Conservation (phyloP, 306 rosid genomes). For the Mimosa bimucronata region DNA sequence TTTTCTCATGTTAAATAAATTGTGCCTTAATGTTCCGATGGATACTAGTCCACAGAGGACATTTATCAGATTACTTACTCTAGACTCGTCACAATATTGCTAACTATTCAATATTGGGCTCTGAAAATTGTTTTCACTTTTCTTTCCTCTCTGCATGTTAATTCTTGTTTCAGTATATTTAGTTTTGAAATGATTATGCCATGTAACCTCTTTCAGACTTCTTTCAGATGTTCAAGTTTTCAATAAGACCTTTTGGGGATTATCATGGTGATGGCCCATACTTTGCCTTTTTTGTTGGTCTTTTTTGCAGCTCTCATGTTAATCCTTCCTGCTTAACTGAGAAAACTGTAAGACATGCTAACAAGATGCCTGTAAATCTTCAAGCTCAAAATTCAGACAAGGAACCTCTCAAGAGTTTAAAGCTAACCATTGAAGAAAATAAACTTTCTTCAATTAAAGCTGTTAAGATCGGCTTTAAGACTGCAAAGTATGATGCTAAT, state of each 20-base stretch:
- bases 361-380: constrained; percentile 44
- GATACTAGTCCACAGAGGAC: constrained; percentile 3
- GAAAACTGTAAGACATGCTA: constrained; percentile 43
- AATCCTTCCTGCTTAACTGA: constrained; percentile 49
- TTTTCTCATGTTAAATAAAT: constrained; percentile 20
- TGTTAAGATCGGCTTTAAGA: constrained; percentile 49
- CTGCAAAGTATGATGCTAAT: constrained; percentile 52
- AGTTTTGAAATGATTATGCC: background rate
- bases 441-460: constrained; percentile 50
- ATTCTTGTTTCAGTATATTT: constrained; percentile 3
- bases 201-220: background rate
- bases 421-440: constrained; percentile 50
- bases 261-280: constrained; percentile 27
- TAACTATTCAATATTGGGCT: constrained; percentile 7
- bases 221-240: constrained; percentile 18
- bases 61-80: background rate
- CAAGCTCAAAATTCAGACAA: constrained; percentile 44
- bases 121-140: constrained; percentile 1
- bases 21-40: too few relatives aligned
- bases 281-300: constrained; percentile 22
- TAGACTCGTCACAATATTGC: background rate
- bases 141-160: constrained; percentile 31
- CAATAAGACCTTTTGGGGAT: constrained; percentile 19
- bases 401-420: constrained; percentile 48
- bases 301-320: constrained; percentile 55